Conservation (phyloP, 2,329 filamentous ascomycete genomes). For the Neonectria magnoliae region DNA sequence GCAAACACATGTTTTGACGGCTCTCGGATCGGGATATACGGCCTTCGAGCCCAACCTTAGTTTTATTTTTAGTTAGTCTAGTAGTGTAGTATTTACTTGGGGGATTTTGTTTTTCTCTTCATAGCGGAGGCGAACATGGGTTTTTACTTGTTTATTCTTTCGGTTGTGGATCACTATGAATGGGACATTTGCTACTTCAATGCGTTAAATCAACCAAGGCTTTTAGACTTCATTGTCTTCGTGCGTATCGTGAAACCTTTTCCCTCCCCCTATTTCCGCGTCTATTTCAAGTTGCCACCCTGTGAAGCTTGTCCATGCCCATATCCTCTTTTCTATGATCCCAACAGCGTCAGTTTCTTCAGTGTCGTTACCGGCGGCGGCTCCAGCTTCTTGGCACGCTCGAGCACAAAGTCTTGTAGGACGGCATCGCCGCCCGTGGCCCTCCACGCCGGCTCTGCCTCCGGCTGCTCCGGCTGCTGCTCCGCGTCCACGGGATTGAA, state of each 20-base stretch:
- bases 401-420: slow-evolving; percentile 60
- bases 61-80: slow-evolving; percentile 6
- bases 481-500: slow-evolving; percentile 55
- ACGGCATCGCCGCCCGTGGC: slow-evolving; percentile 63
- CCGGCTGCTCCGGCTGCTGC: slow-evolving; percentile 34
- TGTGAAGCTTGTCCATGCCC: background rate
- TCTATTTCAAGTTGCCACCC: background rate
- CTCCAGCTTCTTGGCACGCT: slow-evolving; percentile 55
- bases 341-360: slow-evolving; percentile 61
- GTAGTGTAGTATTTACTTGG: slow-evolving; percentile 18
- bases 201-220: slow-evolving; percentile 13
- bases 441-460: slow-evolving; percentile 41
- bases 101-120: slow-evolving; percentile 29
- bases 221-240: background rate
- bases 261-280: background rate
- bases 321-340: slow-evolving; percentile 44
- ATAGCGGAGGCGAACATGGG: slow-evolving; percentile 50
- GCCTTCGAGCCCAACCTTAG: background rate
- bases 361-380: slow-evolving; percentile 61
- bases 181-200: slow-evolving; percentile 13
- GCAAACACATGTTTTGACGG: slow-evolving; percentile 22
- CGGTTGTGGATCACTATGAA: slow-evolving; percentile 19
- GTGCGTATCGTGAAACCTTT: slow-evolving; percentile 16
- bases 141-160: slow-evolving; percentile 26
- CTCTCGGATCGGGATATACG: slow-evolving; percentile 22